phyloP scores from a whole-genome alignment of 2,329 filamentous ascomycete species.

The Mycosphaerella sp. region DNA sequence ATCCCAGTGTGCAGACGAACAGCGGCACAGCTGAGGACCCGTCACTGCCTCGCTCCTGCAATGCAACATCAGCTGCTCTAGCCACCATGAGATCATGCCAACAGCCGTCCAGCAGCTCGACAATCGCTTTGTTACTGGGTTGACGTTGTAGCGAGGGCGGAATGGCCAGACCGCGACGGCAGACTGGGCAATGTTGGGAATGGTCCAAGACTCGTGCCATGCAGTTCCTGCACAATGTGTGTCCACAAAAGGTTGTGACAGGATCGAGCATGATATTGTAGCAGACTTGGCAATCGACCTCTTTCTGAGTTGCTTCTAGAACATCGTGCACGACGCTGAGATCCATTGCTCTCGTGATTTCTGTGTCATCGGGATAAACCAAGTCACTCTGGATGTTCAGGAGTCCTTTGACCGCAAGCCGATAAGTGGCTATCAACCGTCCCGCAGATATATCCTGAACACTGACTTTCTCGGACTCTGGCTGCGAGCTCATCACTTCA shows the following conservation, averaged over 20 bases:
- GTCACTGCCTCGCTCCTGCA: constrained; percentile 52
- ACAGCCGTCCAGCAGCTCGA: constrained; percentile 58
- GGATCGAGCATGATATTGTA: constrained; percentile 76
- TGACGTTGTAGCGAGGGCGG: constrained; percentile 46
- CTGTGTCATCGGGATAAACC: constrained; percentile 32
- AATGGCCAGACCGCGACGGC: constrained; percentile 59
- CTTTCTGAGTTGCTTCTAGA: constrained; percentile 56
- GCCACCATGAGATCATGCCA: constrained; percentile 60
- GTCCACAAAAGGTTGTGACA: constrained; percentile 76
- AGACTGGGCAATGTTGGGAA: constrained; percentile 72
- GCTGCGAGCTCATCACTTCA: constrained; percentile 29
- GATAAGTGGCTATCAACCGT: constrained; percentile 60
- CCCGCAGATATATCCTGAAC: constrained; percentile 49
- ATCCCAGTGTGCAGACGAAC: constrained; percentile 76
- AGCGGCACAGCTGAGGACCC: constrained; percentile 60
- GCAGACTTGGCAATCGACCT: constrained; percentile 85
- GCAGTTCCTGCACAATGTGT: constrained; percentile 81
- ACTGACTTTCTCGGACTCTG: constrained; percentile 34
- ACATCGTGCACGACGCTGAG: constrained; percentile 50
- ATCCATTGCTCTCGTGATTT: constrained; percentile 41
- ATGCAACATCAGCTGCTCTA: constrained; percentile 50
- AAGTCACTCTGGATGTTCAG: constrained; percentile 46
- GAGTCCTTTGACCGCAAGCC: constrained; percentile 56
- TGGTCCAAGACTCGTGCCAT: constrained; percentile 71
- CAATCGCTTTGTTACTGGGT: constrained; percentile 58